Percentiles rank a stretch among this genome's conserved stretches.
Conservation (phyloP, 345 rosid species). For the Mercurialis annua region DNA sequence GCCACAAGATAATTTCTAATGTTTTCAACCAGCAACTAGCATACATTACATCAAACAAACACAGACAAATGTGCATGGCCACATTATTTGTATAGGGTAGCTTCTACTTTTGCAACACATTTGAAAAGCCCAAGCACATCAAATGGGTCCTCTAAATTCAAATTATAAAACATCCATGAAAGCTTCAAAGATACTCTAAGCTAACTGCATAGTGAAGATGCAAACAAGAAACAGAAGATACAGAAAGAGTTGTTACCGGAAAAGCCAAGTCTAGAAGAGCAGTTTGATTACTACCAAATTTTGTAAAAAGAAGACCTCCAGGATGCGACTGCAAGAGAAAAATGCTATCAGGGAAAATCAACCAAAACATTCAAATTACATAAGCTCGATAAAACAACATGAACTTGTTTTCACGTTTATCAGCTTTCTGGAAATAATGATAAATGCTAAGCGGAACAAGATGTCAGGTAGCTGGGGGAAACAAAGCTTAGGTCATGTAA, state of each 20-base stretch:
- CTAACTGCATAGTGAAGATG: background rate
- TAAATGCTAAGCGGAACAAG: background rate
- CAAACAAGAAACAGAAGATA: background rate
- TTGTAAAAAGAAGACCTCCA: slow-evolving; percentile 79
- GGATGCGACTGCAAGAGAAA: slow-evolving; percentile 75
- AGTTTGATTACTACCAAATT: slow-evolving; percentile 77
- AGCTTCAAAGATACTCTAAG: background rate
- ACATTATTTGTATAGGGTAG: too few relatives aligned
- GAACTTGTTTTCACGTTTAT: background rate
- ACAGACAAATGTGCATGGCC: too few relatives aligned
- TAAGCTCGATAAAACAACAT: too few relatives aligned
- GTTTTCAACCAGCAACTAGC: background rate
- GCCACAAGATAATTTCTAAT: background rate
- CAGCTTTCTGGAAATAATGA: background rate
- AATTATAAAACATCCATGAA: too few relatives aligned
- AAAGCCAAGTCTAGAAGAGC: slow-evolving; percentile 87
- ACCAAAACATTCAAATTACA: background rate
- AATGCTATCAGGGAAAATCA: slow-evolving; percentile 9
- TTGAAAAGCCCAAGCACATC: too few relatives aligned
- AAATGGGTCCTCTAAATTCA: too few relatives aligned
- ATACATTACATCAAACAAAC: too few relatives aligned
- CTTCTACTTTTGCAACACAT: too few relatives aligned
- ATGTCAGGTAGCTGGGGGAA: background rate
- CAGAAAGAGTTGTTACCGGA: slow-evolving; percentile 48
- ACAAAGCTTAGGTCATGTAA: background rate